phyloP scores from a whole-genome alignment of 441 rosid genomes.

The Biscutella auriculata region DNA sequence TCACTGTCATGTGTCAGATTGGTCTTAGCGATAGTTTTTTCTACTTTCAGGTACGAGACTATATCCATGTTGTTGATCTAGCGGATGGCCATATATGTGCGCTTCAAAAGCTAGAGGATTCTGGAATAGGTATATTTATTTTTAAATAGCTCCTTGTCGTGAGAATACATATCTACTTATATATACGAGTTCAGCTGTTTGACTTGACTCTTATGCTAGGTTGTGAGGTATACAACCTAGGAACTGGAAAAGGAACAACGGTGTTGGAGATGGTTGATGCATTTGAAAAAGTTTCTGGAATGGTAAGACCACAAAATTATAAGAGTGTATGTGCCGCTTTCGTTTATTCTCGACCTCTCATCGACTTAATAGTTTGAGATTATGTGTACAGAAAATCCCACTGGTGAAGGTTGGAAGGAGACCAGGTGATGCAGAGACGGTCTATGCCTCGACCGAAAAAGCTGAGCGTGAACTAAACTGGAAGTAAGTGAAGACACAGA shows the following conservation, averaged over 20 bases:
- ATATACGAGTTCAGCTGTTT: neutral
- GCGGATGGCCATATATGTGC: conserved; percentile 96
- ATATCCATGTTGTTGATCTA: conserved; percentile 84
- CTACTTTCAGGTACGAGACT: conserved; percentile 79
- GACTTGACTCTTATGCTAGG: conserved; percentile 24
- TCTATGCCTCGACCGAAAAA: conserved; percentile 73
- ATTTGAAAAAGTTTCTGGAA: conserved; percentile 83
- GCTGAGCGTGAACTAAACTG: conserved; percentile 75
- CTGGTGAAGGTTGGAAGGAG: conserved; percentile 60
- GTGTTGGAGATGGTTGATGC: conserved; percentile 89
- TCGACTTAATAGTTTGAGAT: neutral
- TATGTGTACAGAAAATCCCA: conserved; percentile 63
- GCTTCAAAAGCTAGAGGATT: conserved; percentile 46
- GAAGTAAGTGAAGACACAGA: conserved; percentile 50
- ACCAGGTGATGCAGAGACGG: conserved; percentile 77
- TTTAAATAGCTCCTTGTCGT: neutral
- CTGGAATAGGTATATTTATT: conserved; percentile 44
- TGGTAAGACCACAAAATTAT: conserved; percentile 29
- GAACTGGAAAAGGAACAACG: conserved; percentile 94
- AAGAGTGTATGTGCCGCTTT: neutral
- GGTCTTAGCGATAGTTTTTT: neutral
- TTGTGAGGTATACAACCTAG: conserved; percentile 87
- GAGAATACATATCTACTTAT: neutral
- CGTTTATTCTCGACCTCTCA: neutral
- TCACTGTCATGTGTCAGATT: neutral